Evolutionary conservation across 257 asterid species (phyloP).

Genomic region (Nicotiana benthamiana): DNA sequence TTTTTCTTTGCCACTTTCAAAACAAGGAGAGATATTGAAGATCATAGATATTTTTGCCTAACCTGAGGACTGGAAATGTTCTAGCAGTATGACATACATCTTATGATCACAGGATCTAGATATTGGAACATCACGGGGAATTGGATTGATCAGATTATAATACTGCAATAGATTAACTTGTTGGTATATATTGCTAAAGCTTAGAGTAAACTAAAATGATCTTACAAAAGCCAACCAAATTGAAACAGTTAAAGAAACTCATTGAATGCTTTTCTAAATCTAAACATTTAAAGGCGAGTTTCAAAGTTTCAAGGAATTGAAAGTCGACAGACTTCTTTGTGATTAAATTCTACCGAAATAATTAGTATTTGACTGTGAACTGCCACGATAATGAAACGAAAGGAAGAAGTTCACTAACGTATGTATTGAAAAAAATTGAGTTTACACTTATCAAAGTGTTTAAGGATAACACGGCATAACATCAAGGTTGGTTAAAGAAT

Average conservation of each 20-base stretch:
- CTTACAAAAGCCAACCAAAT: not conserved
- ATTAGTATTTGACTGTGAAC: not conserved
- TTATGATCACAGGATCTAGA: too few species aligned
- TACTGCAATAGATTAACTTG: not conserved
- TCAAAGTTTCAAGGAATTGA: not conserved
- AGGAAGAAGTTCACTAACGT: not conserved
- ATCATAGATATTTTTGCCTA: not conserved
- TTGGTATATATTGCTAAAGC: not conserved
- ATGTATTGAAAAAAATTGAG: too few species aligned
- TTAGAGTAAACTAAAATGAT: not conserved
- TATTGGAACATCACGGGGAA: not conserved
- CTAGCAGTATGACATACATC: not conserved
- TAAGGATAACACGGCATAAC: too few species aligned
- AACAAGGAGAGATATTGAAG: not conserved
- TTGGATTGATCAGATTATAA: not conserved
- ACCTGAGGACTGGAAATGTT: not conserved
- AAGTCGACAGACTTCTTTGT: not conserved
- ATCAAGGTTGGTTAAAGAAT: too few species aligned
- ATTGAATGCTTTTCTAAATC: not conserved
- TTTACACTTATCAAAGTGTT: too few species aligned
- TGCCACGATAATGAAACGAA: not conserved
- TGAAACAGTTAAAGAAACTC: not conserved
- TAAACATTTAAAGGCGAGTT: not conserved
- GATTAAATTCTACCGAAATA: not conserved
- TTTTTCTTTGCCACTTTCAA: not conserved